Evolutionary conservation across 768 basidiomycete species (phyloP).

Genomic region (Tephrocybe sp.): DNA sequence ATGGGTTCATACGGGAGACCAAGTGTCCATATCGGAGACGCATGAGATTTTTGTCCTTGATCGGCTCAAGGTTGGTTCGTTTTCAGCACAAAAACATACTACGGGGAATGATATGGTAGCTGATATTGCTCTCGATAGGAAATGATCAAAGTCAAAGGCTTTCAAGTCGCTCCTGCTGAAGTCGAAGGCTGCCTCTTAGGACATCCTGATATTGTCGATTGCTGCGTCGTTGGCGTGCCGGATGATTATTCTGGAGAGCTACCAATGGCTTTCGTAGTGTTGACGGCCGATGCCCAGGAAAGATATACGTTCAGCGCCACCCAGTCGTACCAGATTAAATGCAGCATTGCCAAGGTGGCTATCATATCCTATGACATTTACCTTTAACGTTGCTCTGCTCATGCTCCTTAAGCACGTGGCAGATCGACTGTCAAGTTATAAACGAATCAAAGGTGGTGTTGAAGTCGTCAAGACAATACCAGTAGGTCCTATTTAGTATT

Average conservation of each 20-base stretch:
- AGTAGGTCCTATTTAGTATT: conserved; percentile 13
- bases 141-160: conserved; percentile 64
- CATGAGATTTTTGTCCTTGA: conserved; percentile 57
- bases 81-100: too few species aligned
- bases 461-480: conserved; percentile 32
- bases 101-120: too few species aligned
- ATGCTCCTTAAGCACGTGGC: conserved; percentile 39
- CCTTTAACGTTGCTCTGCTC: too few species aligned
- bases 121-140: conserved; percentile 35
- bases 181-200: conserved; percentile 48
- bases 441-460: conserved; percentile 46
- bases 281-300: conserved; percentile 36
- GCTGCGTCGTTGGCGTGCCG: conserved; percentile 58
- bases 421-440: conserved; percentile 47
- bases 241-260: conserved; percentile 64
- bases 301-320: conserved; percentile 24
- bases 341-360: conserved; percentile 41
- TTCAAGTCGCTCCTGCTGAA: conserved; percentile 54
- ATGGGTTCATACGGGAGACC: conserved; percentile 66
- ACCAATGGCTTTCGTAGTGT: conserved; percentile 61
- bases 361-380: neutral
- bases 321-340: conserved; percentile 31
- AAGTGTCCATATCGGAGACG: conserved; percentile 47
- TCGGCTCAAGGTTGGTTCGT: conserved; percentile 64
- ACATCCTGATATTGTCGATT: conserved; percentile 56